Conservation (phyloP, 192 early-diverging fungal species). For the Piromyces finnis region DNA sequence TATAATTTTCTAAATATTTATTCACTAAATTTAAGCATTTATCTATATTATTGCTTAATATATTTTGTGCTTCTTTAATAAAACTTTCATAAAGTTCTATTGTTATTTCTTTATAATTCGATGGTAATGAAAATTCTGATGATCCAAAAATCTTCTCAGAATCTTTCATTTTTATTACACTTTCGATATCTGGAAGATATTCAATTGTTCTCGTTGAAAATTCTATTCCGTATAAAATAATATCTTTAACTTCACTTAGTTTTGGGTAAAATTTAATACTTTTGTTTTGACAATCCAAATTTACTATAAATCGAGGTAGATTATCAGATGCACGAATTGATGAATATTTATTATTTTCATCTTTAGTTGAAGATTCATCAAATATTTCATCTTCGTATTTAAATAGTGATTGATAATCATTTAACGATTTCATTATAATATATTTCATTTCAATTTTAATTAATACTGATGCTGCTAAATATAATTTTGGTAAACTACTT, state of each 20-base stretch:
- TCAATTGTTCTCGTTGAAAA: neutral
- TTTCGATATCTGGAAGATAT: neutral
- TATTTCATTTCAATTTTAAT: conserved; percentile 2
- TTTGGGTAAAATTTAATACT: neutral
- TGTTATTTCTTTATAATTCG: conserved; percentile 4
- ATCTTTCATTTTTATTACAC: neutral
- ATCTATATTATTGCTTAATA: conserved; percentile 11
- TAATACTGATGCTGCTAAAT: conserved; percentile 17
- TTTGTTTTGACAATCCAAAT: neutral
- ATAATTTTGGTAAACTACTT: conserved; percentile 12
- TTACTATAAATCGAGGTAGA: neutral
- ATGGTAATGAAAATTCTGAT: neutral
- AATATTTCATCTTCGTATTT: neutral
- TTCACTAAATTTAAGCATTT: conserved; percentile 23
- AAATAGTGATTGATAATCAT: neutral
- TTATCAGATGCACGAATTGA: neutral
- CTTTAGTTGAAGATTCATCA: neutral
- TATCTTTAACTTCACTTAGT: neutral
- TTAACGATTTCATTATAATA: conserved; percentile 1
- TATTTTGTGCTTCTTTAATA: conserved; percentile 8
- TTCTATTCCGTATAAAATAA: neutral
- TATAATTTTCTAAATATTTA: conserved; percentile 19
- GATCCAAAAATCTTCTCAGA: neutral
- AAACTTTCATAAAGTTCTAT: conserved; percentile 5
- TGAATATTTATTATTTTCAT: neutral